phyloP scores from a whole-genome alignment of 2,329 filamentous ascomycete genomes.

The Epichloe scottii region DNA sequence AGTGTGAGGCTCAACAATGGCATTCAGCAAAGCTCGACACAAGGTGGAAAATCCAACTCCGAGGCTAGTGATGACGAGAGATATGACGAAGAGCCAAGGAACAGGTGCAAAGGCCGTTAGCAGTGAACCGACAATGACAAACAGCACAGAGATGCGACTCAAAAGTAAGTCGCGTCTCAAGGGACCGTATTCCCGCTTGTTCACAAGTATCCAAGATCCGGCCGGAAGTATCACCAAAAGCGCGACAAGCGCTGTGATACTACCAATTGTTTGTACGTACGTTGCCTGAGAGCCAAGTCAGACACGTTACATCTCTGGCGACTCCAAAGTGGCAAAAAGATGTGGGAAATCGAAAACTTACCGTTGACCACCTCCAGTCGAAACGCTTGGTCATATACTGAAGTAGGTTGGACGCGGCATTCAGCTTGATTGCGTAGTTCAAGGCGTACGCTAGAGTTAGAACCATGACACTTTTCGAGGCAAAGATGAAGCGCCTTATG shows the following conservation, averaged over 20 bases:
- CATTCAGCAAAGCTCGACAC: constrained; percentile 37
- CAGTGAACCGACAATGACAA: constrained; percentile 22
- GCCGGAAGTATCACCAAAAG: constrained; percentile 27
- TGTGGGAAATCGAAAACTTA: constrained; percentile 9
- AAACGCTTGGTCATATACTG: constrained; percentile 43
- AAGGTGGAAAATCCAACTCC: constrained; percentile 31
- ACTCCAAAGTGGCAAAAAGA: background rate
- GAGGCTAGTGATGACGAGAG: constrained; percentile 32
- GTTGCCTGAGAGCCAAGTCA: constrained; percentile 21
- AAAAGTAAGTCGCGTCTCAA: constrained; percentile 29
- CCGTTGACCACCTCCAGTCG: constrained; percentile 32
- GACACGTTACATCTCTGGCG: background rate
- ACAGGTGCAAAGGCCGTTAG: constrained; percentile 24
- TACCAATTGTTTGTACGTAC: constrained; percentile 27
- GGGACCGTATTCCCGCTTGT: constrained; percentile 17
- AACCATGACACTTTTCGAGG: constrained; percentile 24
- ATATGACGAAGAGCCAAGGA: constrained; percentile 22
- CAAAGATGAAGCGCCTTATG: constrained; percentile 27
- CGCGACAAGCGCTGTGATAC: constrained; percentile 23
- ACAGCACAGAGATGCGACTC: constrained; percentile 20
- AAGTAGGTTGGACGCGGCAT: constrained; percentile 25
- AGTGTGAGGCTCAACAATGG: constrained; percentile 39
- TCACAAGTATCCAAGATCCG: constrained; percentile 19
- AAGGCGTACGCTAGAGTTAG: constrained; percentile 23
- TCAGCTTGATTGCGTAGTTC: constrained; percentile 18